phyloP scores from a whole-genome alignment of 257 asterid genomes.

The Capsicum chinense region DNA sequence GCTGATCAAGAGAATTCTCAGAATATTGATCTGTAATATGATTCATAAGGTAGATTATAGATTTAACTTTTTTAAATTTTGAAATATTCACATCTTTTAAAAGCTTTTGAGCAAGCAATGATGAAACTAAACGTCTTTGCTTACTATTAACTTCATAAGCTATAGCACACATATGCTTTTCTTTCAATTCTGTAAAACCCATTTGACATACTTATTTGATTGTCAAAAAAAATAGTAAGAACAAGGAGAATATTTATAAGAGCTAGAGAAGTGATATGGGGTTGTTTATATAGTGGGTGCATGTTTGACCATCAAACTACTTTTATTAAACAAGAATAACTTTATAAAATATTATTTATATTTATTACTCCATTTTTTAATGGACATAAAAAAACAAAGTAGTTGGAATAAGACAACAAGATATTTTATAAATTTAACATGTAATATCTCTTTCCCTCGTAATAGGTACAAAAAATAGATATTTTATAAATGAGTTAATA shows the following conservation, averaged over 20 bases:
- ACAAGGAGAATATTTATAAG: background rate
- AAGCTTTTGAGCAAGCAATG: background rate
- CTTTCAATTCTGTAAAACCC: background rate
- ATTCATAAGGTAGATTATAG: background rate
- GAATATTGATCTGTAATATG: background rate
- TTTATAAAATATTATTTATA: too few species aligned
- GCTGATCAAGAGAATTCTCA: too few species aligned
- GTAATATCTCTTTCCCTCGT: too few species aligned
- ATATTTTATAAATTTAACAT: too few species aligned
- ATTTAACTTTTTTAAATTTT: background rate
- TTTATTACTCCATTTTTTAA: too few species aligned
- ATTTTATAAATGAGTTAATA: too few species aligned
- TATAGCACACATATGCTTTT: background rate
- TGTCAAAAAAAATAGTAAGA: background rate
- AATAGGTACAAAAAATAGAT: background rate
- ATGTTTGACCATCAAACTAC: too few species aligned
- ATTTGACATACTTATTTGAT: background rate
- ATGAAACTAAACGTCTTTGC: background rate
- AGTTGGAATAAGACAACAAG: too few species aligned
- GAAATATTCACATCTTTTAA: background rate
- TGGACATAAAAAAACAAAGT: too few species aligned
- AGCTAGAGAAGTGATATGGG: background rate
- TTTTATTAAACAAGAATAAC: too few species aligned
- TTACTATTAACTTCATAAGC: background rate
- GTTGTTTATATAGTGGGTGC: too few species aligned